Conservation (phyloP, 2,329 filamentous ascomycete genomes). For the Aspergillus sp. region DNA sequence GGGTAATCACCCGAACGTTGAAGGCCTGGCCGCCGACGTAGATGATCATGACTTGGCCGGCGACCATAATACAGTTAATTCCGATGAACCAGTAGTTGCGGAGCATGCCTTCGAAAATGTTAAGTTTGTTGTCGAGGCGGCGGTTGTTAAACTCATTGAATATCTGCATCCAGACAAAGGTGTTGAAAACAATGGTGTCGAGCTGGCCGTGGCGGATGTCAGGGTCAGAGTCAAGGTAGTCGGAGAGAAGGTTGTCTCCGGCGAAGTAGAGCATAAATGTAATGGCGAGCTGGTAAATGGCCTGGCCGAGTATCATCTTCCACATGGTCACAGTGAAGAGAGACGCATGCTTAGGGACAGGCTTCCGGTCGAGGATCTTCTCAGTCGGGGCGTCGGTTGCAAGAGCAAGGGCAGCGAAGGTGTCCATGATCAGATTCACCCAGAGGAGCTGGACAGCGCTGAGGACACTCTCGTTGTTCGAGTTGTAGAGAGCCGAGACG, state of each 20-base stretch:
- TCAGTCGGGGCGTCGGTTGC: conserved; percentile 87
- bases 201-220: conserved; percentile 54
- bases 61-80: conserved; percentile 85
- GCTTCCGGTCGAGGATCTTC: conserved; percentile 76
- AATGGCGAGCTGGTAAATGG: conserved; percentile 78
- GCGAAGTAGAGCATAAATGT: conserved; percentile 84
- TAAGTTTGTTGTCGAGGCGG: conserved; percentile 89
- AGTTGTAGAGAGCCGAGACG: conserved; percentile 75
- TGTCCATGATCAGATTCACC: conserved; percentile 98
- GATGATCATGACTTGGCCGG: conserved; percentile 84
- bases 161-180: conserved; percentile 99
- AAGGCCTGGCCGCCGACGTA: conserved; percentile 83
- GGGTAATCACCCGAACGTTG: conserved; percentile 67
- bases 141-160: conserved; percentile 99
- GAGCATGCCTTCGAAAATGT: conserved; percentile 86
- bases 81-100: conserved; percentile 85
- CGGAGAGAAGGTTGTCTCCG: conserved; percentile 57
- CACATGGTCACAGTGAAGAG: conserved; percentile 91
- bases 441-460: conserved; percentile 89
- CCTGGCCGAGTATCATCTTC: conserved; percentile 98
- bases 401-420: conserved; percentile 82
- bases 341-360: conserved; percentile 70
- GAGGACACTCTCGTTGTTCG: conserved; percentile 70
- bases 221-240: conserved; percentile 46
- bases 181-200: conserved; percentile 89